Conservation (phyloP, 1,284 basidiomycete species). For the Phaffia rhodozyma region DNA sequence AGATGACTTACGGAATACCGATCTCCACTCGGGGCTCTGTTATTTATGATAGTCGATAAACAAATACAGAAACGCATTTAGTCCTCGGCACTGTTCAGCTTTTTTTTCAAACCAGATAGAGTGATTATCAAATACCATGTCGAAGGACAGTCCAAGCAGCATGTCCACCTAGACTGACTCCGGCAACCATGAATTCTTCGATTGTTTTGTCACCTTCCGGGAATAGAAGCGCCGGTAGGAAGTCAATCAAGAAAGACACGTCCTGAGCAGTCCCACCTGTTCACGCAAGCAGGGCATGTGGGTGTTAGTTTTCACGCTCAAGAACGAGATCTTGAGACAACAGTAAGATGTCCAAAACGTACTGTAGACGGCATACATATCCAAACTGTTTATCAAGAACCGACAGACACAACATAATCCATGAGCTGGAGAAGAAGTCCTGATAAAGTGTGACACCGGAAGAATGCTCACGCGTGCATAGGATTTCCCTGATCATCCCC, state of each 20-base stretch:
- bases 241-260: constrained; percentile 66
- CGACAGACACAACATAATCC: neutral
- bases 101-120: neutral
- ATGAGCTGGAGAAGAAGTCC: neutral
- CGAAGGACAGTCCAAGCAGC: constrained; percentile 40
- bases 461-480: constrained; percentile 40
- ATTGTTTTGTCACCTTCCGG: constrained; percentile 54
- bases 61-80: too few species aligned
- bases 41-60: constrained; percentile 8
- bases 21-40: constrained; percentile 56
- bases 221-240: constrained; percentile 64
- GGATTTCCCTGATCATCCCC: constrained; percentile 43
- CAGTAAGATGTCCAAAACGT: constrained; percentile 11
- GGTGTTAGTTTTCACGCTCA: neutral
- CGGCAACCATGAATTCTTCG: constrained; percentile 49
- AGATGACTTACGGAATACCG: constrained; percentile 45
- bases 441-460: neutral
- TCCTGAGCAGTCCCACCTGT: constrained; percentile 57
- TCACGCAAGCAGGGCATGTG: neutral
- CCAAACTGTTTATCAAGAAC: constrained; percentile 39
- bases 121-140: constrained; percentile 26
- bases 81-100: too few species aligned
- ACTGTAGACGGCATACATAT: constrained; percentile 59
- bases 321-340: neutral
- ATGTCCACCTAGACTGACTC: constrained; percentile 43